Evolutionary conservation across 2,329 filamentous ascomycete species (phyloP), one percentile per base, ranked within the genome.

Genomic region (Nigrospora osmanthi): DNA sequence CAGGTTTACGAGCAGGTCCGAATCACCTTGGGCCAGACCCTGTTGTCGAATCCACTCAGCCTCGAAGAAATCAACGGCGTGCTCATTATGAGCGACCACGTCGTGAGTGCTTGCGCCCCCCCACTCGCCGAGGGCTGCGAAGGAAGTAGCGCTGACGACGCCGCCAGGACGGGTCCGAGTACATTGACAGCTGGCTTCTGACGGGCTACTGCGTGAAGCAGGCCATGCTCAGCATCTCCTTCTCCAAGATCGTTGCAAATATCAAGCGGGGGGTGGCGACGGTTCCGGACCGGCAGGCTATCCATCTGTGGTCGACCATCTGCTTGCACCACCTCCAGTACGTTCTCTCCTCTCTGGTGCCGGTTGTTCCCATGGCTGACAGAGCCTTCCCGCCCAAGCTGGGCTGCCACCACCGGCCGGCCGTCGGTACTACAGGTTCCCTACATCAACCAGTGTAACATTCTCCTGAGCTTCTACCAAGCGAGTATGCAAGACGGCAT

Each of bases 181-280:
- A 69, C 38, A 59, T 69, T 17, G 67, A 69, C 38, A 69, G 66
- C 40, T 69, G 66, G 67, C 51, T 69, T 11, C 49, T 69, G 36
- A 68, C 62, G 3, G 66, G 67, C 0, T 66, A 68, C 39, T 69
- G 67, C 35, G 65, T 61, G 0, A 63, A 69, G 43, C 67, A 70
- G 44, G 64, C 65, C 2, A 70, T 70, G 64, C 49, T 70, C 11
- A 66, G 65, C 41, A 67, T 68, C 35, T 64, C 60, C 38, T 69
- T 70, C 39, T 67, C 67, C 1, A 63, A 62, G 36, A 65, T 69
- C 17, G 54, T 66, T n/a, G 55, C 54, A 33, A 60, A 62, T 17
- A 61, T 66, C 11, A 63, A 59, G 35, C 50, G 53, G 2, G 58
- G 60, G 11, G 56, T 49, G 10, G 56, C 60, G 2, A 63, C 58